phyloP scores from a whole-genome alignment of 306 rosid species.

The Cucurbita pepo region DNA sequence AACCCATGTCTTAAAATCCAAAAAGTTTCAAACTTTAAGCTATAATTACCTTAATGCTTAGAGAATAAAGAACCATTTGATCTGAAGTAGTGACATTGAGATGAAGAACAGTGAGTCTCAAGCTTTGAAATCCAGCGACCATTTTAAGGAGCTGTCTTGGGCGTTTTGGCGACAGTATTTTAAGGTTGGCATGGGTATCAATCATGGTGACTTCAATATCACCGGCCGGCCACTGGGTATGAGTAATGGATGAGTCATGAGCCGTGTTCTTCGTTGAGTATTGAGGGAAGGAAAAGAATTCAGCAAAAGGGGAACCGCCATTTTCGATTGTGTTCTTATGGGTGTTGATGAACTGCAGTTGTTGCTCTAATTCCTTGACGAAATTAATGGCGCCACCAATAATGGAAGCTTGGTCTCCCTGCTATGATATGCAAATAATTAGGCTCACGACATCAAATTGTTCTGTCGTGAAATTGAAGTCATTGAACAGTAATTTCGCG shows the following conservation, averaged over 20 bases:
- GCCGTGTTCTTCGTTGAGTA: conserved; percentile 30
- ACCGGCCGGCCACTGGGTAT: conserved; percentile 23
- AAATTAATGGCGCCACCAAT: conserved; percentile 91
- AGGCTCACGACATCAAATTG: background rate
- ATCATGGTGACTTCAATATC: conserved; percentile 87
- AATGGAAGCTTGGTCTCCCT: conserved; percentile 96
- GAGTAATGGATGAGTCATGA: background rate
- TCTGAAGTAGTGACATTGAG: conserved; percentile 52
- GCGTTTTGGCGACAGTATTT: conserved; percentile 47
- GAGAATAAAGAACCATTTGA: conserved; percentile 58
- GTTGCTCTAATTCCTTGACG: conserved; percentile 77
- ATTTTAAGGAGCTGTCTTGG: conserved; percentile 40
- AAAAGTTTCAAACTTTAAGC: background rate
- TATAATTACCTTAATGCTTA: conserved; percentile 54
- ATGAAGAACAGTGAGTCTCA: conserved; percentile 56
- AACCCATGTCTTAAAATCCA: background rate
- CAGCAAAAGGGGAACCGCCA: conserved; percentile 28
- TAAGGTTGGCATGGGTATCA: conserved; percentile 71
- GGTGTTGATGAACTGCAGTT: conserved; percentile 45
- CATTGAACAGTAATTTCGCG: background rate
- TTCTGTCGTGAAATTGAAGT: conserved; percentile 2
- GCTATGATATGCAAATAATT: background rate
- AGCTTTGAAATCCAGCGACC: conserved; percentile 47
- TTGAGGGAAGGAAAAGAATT: conserved; percentile 74
- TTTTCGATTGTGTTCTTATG: conserved; percentile 6